These are phyloP conservation scores for Cucumis hystrix DNA, from an alignment of 306 rosid genomes.

Conservation along the genomic window DNA sequence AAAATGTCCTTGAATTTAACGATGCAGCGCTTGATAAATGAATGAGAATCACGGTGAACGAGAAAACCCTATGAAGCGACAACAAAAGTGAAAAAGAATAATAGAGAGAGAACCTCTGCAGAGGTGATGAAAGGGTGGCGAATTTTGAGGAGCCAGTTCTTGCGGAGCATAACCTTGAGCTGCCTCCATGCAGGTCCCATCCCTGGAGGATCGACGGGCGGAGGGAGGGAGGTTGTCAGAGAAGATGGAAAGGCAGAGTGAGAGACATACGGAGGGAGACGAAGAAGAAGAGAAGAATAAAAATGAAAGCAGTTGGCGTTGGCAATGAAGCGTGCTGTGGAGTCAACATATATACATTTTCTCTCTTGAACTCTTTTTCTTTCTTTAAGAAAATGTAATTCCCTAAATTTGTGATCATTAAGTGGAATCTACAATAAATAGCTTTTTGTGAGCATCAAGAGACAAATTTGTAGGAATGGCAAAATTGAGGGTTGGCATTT, in stretches of 20 bases:
- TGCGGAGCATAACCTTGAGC: conserved; percentile 81
- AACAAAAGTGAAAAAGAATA: neutral
- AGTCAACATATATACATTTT: neutral
- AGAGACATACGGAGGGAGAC: neutral
- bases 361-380: neutral
- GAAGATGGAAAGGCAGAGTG: neutral
- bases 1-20: neutral
- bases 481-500: too few relatives aligned
- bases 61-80: neutral
- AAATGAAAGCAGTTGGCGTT: neutral
- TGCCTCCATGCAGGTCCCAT: conserved; percentile 68
- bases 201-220: conserved; percentile 19
- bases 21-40: neutral
- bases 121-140: conserved; percentile 75
- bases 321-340: neutral
- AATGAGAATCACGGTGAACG: neutral
- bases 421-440: neutral
- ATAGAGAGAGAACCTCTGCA: conserved; percentile 48
- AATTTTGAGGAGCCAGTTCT: conserved; percentile 90
- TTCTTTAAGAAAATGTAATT: neutral
- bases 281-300: neutral
- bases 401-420: neutral
- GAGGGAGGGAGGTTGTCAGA: conserved; percentile 4
- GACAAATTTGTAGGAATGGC: neutral
- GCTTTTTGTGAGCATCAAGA: neutral